Base-by-base conservation (phyloP, 202 grass and related monocot species). In the Schoenoplectus tabernaemontani region DNA sequence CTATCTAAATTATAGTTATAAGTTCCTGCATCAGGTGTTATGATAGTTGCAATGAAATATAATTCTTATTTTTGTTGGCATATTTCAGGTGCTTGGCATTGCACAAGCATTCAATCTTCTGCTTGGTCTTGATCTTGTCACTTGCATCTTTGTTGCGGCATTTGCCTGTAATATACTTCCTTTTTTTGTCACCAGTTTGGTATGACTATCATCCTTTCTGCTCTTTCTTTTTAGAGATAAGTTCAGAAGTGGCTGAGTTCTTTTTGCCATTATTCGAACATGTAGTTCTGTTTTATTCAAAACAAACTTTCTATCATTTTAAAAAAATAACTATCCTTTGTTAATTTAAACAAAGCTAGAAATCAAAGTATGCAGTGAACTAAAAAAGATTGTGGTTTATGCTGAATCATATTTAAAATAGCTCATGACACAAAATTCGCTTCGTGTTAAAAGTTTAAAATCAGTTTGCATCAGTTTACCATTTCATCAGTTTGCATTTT, bases 51-150 rank as follows among this genome's bases (percentile, higher is more conserved):
- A 34, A 44, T 42, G 23, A 39, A 16, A 61, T 77, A n/a, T 60
- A 78, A 61, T 78, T 61, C 23, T 62, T 59, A 78, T 78, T 78
- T 60, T 17, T 61, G 8, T 87, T 60, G 85, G 46, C 22, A 67
- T 17, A 87, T 87, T 97, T 81, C 90, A 97, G 93, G 90, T 89
- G 78, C 90, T 93, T 83, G 93, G 93, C n/a, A 84, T 97, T 74
- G 90, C 93, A 71, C 87, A 91, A 64, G 90, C 87, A 64, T 91
- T 97, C 71, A 93, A 91, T 81, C 88, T 93, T 50, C 83, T 97
- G 20, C 88, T 91, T 73, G 93, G 86, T 57, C 85, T 83, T 12
- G 90, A 93, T 83, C 82, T 97, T 42, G 43, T 93, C 78, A 85
- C 78, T 17, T 91, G 90, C 57, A 84, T 93, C 78, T 89, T 86